Evolutionary conservation across 1,284 basidiomycete genomes (phyloP), one percentile per base, ranked within the genome.

Genomic region (Papiliotrema nemorosa): DNA sequence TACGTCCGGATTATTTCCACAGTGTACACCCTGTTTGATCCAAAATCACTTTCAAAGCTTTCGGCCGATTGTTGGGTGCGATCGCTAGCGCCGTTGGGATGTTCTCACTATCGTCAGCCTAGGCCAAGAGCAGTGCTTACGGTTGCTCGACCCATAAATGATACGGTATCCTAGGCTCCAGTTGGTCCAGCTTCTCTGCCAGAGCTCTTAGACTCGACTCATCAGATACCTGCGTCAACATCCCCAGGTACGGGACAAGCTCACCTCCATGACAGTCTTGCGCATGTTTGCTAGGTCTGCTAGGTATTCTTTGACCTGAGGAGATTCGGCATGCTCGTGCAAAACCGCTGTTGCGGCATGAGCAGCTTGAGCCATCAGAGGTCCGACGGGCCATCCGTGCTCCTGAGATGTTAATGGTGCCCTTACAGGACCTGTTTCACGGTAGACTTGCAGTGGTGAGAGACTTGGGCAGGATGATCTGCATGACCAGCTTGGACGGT

Each of bases 71-170:
- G 47, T 79, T 79, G 1, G 78, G 78, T 13, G 77, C 72, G 25
- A 79, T 59, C 5, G 78, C 78, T 13, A 79, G 55, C 12, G 77
- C 78, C 0, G 78, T 79, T 0, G 78, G 71, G 2, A 64, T 60
- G 36, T 75, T 69, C 52, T 79, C 78, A 0, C 69, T 72, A 38
- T 16, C 20, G 22, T 29, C 3, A 49, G 41, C 29, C 31, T 20
- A 4, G 6, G 21, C 7, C n/a, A 27, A 20, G 7, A 12, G 21
- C 21, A 1, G 18, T 14, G 66, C 70, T 60, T 38, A 74, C 70
- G 78, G 78, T 58, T 78, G 72, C 59, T 79, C 78, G 24, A 77
- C 67, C 78, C 78, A 79, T 37, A 79, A 52, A 45, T 75, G 70
- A 56, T 78, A 74, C 5, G 59, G 58, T 21, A 74, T 60, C 5